Evolutionary conservation across 106 monocot species (phyloP).

Genomic region (Dioscorea dumetorum): DNA sequence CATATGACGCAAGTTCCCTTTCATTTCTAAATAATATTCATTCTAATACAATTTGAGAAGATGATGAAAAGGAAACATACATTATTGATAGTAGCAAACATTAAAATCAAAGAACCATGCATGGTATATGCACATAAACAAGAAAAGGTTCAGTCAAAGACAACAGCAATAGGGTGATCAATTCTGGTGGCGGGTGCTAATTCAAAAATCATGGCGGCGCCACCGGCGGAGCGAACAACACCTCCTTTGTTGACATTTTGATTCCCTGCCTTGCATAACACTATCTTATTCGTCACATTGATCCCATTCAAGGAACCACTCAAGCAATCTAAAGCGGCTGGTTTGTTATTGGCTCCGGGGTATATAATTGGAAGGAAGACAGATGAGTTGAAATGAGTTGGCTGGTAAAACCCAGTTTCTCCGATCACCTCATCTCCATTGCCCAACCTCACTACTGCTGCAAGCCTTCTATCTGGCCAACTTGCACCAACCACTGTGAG

Average conservation of each 20-base stretch:
- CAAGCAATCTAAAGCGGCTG: neutral
- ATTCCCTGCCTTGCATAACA: slow-evolving; percentile 6
- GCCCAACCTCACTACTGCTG: slow-evolving; percentile 8
- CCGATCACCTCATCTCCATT: slow-evolving; percentile 4
- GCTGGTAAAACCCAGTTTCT: slow-evolving; percentile 4
- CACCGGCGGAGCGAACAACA: slow-evolving; percentile 27
- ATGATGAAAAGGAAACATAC: no score
- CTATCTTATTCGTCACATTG: slow-evolving; percentile 14
- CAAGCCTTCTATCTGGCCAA: slow-evolving; percentile 3
- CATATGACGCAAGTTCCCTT: no score
- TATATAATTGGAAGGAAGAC: neutral
- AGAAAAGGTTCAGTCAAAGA: no score
- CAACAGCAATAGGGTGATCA: neutral
- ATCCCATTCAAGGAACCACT: neutral
- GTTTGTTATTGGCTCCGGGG: neutral
- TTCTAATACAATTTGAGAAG: no score
- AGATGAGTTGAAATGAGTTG: neutral
- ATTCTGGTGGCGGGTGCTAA: neutral
- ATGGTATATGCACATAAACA: no score
- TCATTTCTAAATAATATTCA: no score
- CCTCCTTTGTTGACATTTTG: slow-evolving; percentile 4
- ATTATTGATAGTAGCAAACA: no score
- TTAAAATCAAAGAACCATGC: no score
- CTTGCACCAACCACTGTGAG: slow-evolving; percentile 19
- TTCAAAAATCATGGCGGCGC: slow-evolving; percentile 30